Evolutionary conservation across 1,284 basidiomycete species (phyloP), one percentile per base, ranked within the genome.

Genomic region (Austroboletus niveus): DNA sequence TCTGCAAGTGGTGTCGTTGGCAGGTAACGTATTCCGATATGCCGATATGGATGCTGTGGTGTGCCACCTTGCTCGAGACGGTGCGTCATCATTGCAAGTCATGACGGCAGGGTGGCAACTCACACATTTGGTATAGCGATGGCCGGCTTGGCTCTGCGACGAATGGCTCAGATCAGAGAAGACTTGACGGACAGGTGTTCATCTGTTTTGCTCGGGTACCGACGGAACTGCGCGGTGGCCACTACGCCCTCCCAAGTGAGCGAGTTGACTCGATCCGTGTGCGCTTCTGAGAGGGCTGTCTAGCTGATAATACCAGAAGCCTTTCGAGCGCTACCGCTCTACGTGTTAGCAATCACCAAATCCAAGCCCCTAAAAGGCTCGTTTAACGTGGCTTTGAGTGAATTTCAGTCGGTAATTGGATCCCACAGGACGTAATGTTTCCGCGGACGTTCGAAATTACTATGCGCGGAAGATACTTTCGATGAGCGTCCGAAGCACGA

Each of bases 291-390:
- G 44, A 54, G 35, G 14, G 40, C 45, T 31, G 48, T 24, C 5
- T 58, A 96, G 91, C 73, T 98, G 51, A 92, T 99, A 58, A 82
- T 99, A 32, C 97, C 97, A 1, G 97, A 99, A 71, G 87, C 88
- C 2, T 96, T 95, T 78, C 90, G 92, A 68, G 80, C 90, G 2
- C 78, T 99, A 48, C 94, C 95, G 0, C 76, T 95, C 15, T 96
- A 90, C 65, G 82, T 84, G 2, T 76, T 99, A 7, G 87, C 86
- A 7, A 82, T 99, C 55, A 82, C 89, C 55, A 99, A 99, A 75
- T 85, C 82, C 54, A 97, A 98, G 69, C 85, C 94, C 27, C 72
- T 99, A 42, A 97, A 98, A 84, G 92, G 94, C 84, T 45, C 34
- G 46, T 57, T 49, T 49, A 48, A 49, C 24, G 42, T 55, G 36